Conservation (phyloP, 139 green algal species). For the Nannochloris sp. region DNA sequence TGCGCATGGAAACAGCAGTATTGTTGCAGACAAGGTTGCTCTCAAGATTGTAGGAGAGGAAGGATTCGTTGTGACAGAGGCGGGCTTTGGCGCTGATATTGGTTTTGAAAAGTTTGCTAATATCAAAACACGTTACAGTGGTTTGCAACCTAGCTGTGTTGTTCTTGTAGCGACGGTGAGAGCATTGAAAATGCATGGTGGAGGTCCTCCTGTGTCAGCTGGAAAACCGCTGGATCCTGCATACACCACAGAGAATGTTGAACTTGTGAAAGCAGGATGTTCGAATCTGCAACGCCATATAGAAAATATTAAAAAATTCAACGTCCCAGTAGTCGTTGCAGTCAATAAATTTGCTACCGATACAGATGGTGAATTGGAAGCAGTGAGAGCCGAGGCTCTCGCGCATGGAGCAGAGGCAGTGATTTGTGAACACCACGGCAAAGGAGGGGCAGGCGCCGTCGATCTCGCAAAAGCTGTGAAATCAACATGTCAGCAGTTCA, state of each 20-base stretch:
- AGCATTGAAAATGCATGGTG: slow-evolving; percentile 91
- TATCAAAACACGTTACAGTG: slow-evolving; percentile 86
- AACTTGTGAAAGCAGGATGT: slow-evolving; percentile 68
- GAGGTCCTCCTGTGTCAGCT: slow-evolving; percentile 67
- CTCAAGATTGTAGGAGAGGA: slow-evolving; percentile 81
- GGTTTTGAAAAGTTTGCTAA: slow-evolving; percentile 92
- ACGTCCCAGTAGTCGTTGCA: slow-evolving; percentile 83
- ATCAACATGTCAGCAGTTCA: slow-evolving; percentile 43
- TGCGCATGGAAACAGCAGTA: slow-evolving; percentile 85
- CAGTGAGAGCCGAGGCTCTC: slow-evolving; percentile 36
- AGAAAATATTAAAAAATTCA: slow-evolving; percentile 74
- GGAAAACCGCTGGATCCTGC: slow-evolving; percentile 77
- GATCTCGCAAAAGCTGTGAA: slow-evolving; percentile 79
- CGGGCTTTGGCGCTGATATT: slow-evolving; percentile 97
- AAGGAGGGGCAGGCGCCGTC: slow-evolving; percentile 77
- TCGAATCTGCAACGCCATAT: slow-evolving; percentile 82
- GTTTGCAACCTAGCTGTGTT: slow-evolving; percentile 56
- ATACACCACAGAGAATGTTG: slow-evolving; percentile 85
- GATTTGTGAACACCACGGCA: slow-evolving; percentile 79
- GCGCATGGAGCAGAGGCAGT: slow-evolving; percentile 70
- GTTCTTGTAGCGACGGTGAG: slow-evolving; percentile 93
- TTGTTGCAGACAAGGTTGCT: slow-evolving; percentile 89
- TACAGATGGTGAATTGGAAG: slow-evolving; percentile 70
- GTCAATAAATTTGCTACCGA: slow-evolving; percentile 91
- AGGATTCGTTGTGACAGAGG: slow-evolving; percentile 91